Evolutionary conservation across 1,284 basidiomycete genomes (phyloP), one percentile per base, ranked within the genome.

Genomic region (Rhodotorula sp.): DNA sequence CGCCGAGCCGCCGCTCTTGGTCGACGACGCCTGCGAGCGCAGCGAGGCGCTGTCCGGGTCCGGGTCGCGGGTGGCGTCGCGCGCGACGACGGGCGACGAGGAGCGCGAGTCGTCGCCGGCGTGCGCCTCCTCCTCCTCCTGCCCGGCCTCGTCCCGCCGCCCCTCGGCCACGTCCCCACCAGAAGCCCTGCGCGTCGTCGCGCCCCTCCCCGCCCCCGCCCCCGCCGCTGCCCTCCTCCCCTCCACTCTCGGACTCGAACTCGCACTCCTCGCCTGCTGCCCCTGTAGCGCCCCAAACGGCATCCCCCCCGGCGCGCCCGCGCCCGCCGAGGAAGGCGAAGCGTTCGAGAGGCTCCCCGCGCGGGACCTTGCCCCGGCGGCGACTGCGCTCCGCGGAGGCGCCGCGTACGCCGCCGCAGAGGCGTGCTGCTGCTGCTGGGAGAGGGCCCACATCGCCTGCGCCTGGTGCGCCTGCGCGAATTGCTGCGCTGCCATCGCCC

Each of bases 381-480:
- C 17, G 5, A 14, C 17, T 7, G 25, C 52, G 12, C 23, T 9
- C 17, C 34, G 34, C 8, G n/a, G n/a, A n/a, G 52, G n/a, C 13
- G 52, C n/a, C 8, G n/a, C n/a, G 25, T 25, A 25, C 25, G 9
- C 54, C 7, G 53, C 53, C 7, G 53, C 54, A 9, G 55, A 34
- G 7, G 55, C 21, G 34, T 12, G 45, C 41, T 14, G 44, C 23
- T 8, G 44, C 9, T 16, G 46, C 17, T 63, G 67, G 16, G 50
- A 60, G 25, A 45, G 42, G 3, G 67, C 67, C 73, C 73, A 72
- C 45, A 72, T 44, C 27, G 67, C 73, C 42, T 72, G 64, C 1
- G 68, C 68, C 52, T 75, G 74, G 17, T 73, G 71, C 23, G 61
- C 68, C 21, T 75, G 71, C 21, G 74, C 74, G 25, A 67, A 75